Percentiles rank a stretch among this genome's conserved stretches.
Evolutionary conservation across 177 flowering plant genomes (phyloP).

Genomic region (Vitis hybrid): DNA sequence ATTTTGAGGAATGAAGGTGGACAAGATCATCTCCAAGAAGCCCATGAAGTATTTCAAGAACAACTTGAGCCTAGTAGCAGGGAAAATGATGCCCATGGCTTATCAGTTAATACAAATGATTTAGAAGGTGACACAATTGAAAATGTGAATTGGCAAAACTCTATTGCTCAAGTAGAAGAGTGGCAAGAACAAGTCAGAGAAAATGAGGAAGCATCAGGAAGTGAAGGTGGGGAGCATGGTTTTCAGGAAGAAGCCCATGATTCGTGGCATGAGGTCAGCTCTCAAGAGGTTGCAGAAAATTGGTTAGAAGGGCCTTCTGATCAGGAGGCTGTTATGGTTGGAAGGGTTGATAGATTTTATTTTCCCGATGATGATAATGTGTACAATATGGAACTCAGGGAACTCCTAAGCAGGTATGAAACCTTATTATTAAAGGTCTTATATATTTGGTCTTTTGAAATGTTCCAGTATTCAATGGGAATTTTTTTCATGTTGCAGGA

Average conservation of each 20-base stretch:
- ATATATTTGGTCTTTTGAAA: not conserved
- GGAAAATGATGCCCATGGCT: too few species aligned
- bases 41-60: not conserved
- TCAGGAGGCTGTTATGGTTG: conserved; percentile 34
- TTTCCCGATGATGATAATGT: conserved; percentile 88
- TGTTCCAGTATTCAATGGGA: not conserved
- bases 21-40: conserved; percentile 13
- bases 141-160: too few species aligned
- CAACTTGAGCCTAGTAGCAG: too few species aligned
- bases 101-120: too few species aligned
- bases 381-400: conserved; percentile 81
- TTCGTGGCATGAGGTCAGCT: conserved; percentile 30
- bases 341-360: conserved; percentile 54
- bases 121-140: too few species aligned
- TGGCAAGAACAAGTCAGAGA: too few species aligned
- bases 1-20: conserved; percentile 17
- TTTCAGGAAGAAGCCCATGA: conserved; percentile 37
- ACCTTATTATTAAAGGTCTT: not conserved
- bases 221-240: conserved; percentile 23
- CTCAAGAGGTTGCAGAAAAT: conserved; percentile 37
- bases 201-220: not conserved
- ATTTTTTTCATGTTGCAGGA: conserved; percentile 45
- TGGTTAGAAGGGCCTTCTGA: conserved; percentile 38
- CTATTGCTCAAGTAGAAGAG: too few species aligned
- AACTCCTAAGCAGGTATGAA: conserved; percentile 83